Evolutionary conservation across 805 yeast species (phyloP).

Genomic region (Metschnikowia corniflorae): DNA sequence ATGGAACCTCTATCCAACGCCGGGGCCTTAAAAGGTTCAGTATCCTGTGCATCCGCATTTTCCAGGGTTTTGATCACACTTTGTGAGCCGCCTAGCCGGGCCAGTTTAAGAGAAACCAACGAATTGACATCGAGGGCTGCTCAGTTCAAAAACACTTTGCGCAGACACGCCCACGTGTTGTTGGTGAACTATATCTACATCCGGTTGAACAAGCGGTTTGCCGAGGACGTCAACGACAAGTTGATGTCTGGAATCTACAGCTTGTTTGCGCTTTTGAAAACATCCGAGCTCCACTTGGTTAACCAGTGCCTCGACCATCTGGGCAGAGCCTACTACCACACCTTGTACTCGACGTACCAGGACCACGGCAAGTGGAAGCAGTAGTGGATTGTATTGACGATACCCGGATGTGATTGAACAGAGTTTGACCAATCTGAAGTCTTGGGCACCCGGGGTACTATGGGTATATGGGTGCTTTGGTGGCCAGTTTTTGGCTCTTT

Average conservation of each 20-base stretch:
- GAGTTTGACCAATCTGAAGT: too few relatives aligned
- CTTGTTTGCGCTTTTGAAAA: conserved; percentile 67
- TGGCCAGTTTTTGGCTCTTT: too few relatives aligned
- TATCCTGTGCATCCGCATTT: conserved; percentile 39
- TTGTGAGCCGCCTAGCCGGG: conserved; percentile 62
- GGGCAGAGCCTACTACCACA: conserved; percentile 64
- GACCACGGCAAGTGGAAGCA: conserved; percentile 79
- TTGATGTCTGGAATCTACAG: conserved; percentile 56
- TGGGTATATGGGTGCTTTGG: too few relatives aligned
- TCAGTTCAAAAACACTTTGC: conserved; percentile 53
- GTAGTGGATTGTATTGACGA: too few relatives aligned
- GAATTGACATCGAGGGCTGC: conserved; percentile 54
- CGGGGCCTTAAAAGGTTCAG: conserved; percentile 2
- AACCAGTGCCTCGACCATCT: conserved; percentile 65
- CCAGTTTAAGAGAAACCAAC: conserved; percentile 25
- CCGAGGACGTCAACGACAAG: conserved; percentile 41
- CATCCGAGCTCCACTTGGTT: conserved; percentile 58
- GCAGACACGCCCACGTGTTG: conserved; percentile 60
- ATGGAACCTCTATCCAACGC: conserved; percentile 41
- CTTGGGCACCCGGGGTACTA: too few relatives aligned
- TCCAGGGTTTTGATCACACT: conserved; percentile 61
- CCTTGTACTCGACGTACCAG: conserved; percentile 68
- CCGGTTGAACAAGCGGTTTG: conserved; percentile 49
- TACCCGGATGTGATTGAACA: too few relatives aligned
- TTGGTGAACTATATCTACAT: conserved; percentile 55